These are phyloP conservation scores for Spergularia azorica DNA, from an alignment of 179 eudicot genomes.

Conservation along the genomic window DNA sequence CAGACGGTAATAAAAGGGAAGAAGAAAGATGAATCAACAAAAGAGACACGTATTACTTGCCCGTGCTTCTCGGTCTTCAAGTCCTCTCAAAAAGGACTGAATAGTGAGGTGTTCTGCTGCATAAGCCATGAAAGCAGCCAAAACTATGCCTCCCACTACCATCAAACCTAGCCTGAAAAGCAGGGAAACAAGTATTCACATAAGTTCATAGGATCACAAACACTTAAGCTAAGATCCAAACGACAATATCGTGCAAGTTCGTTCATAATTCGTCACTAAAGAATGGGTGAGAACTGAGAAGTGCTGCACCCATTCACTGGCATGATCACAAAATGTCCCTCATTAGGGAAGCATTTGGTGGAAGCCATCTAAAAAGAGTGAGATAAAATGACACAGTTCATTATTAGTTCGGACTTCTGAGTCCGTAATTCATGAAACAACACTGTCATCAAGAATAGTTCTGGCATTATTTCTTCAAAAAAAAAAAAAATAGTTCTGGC, in stretches of 20 bases:
- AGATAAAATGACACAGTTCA: background rate
- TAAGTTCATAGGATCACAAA: background rate
- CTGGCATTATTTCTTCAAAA: too few species aligned
- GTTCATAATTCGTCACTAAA: background rate
- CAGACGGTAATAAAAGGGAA: background rate
- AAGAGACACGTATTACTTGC: constrained; percentile 51
- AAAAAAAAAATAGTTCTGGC: background rate
- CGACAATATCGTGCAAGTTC: background rate
- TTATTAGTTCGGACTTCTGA: background rate
- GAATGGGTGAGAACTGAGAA: too few species aligned
- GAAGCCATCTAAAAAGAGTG: background rate
- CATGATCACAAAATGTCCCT: too few species aligned
- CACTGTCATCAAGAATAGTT: background rate
- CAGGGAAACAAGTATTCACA: background rate
- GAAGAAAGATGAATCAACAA: constrained; percentile 31
- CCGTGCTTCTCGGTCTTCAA: constrained; percentile 64
- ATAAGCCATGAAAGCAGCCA: constrained; percentile 91
- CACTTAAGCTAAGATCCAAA: background rate
- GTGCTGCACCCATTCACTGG: too few species aligned
- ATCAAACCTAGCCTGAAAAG: constrained; percentile 78
- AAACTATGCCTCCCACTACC: constrained; percentile 76
- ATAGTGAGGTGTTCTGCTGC: constrained; percentile 88
- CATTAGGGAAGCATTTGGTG: background rate
- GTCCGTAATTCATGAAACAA: background rate
- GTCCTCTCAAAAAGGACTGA: constrained; percentile 70